Evolutionary conservation across 495 filamentous ascomycete genomes (phyloP).

Genomic region (Pseudevernia furfuracea): DNA sequence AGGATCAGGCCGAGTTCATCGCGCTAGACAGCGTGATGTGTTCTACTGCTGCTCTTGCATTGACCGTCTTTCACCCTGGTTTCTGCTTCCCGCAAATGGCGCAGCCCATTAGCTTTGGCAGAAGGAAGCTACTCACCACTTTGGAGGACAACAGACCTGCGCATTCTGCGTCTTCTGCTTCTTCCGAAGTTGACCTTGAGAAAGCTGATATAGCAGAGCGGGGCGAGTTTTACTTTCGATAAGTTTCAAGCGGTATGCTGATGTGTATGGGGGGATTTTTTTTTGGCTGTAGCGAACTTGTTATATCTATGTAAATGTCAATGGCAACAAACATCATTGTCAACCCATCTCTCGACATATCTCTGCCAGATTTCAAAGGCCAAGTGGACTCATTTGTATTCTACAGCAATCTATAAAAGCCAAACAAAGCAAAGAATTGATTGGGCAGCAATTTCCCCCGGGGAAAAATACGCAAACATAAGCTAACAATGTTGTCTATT

Average conservation of each 20-base stretch:
- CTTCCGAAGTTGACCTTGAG: not conserved
- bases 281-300: not conserved
- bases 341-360: too few relatives aligned
- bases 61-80: constrained; percentile 43
- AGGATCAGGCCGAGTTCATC: constrained; percentile 55
- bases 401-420: too few relatives aligned
- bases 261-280: not conserved
- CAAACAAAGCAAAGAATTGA: too few relatives aligned
- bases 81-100: constrained; percentile 38
- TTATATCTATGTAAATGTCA: too few relatives aligned
- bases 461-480: too few relatives aligned
- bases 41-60: constrained; percentile 33
- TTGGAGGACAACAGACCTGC: not conserved
- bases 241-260: not conserved
- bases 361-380: too few relatives aligned
- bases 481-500: too few relatives aligned
- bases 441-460: too few relatives aligned
- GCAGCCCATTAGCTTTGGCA: constrained; percentile 1
- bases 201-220: not conserved
- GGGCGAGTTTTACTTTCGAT: not conserved
- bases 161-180: not conserved
- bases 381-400: too few relatives aligned
- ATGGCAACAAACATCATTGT: too few relatives aligned
- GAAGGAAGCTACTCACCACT: not conserved
- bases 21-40: constrained; percentile 38